Percentiles rank a stretch among this genome's conserved stretches.
These are phyloP conservation scores for Clarireedia homoeocarpa DNA, from an alignment of 2,329 filamentous ascomycete genomes.

Conservation along the genomic window DNA sequence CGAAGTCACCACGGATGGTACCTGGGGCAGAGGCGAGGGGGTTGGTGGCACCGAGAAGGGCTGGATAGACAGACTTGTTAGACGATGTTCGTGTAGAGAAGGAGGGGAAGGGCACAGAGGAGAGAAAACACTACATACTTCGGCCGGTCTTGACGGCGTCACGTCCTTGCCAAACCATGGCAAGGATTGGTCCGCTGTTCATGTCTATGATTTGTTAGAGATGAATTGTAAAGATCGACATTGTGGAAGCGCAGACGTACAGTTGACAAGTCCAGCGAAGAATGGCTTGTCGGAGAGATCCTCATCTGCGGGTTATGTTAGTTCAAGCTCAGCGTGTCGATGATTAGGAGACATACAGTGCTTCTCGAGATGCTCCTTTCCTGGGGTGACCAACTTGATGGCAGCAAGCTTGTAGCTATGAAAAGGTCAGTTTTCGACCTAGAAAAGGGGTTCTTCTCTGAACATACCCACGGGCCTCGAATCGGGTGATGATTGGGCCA, in stretches of 20 bases:
- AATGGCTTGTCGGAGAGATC: slow-evolving; percentile 93
- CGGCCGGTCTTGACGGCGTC: slow-evolving; percentile 99
- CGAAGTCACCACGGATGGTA: slow-evolving; percentile 91
- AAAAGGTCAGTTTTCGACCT: not conserved
- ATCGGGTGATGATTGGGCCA: slow-evolving; percentile 95
- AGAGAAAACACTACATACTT: slow-evolving; percentile 44
- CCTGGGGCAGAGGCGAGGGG: slow-evolving; percentile 87
- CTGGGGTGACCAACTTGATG: slow-evolving; percentile 87
- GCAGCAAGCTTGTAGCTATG: slow-evolving; percentile 92
- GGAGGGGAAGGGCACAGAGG: not conserved
- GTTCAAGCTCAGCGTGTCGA: not conserved
- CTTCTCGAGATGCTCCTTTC: slow-evolving; percentile 93
- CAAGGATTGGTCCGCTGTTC: slow-evolving; percentile 90
- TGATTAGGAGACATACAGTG: slow-evolving; percentile 59
- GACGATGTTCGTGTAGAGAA: not conserved
- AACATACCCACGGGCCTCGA: slow-evolving; percentile 86
- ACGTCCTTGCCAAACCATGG: slow-evolving; percentile 99
- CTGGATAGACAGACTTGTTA: slow-evolving; percentile 34
- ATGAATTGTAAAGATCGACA: slow-evolving; percentile 12
- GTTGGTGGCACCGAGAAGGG: slow-evolving; percentile 98
- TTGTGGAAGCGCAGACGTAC: slow-evolving; percentile 44
- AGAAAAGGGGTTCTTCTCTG: not conserved
- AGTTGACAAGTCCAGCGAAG: slow-evolving; percentile 89
- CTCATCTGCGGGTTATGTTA: slow-evolving; percentile 45
- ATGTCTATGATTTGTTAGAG: slow-evolving; percentile 59